Conservation (phyloP, 345 rosid species). For the Salix koriyanagi region DNA sequence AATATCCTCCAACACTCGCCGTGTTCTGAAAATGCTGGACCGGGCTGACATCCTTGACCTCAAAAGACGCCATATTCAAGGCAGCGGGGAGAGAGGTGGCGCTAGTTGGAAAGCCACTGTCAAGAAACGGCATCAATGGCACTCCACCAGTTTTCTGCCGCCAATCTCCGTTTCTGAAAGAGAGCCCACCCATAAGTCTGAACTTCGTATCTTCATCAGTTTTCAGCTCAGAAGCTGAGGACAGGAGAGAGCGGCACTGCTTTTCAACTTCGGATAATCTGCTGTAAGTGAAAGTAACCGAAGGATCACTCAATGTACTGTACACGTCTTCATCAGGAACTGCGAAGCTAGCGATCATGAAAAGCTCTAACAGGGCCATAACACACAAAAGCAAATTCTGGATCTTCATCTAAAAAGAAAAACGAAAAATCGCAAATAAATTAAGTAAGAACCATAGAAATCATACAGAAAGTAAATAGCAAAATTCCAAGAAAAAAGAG, state of each 20-base stretch:
- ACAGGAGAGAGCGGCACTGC: background rate
- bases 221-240: slow-evolving; percentile 7
- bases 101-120: background rate
- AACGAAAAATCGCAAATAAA: too few relatives aligned
- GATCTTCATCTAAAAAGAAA: background rate
- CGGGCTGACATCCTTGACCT: slow-evolving; percentile 4
- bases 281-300: background rate
- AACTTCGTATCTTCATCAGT: slow-evolving; percentile 1
- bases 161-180: slow-evolving; percentile 25
- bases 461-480: too few relatives aligned
- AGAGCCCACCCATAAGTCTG: slow-evolving; percentile 8
- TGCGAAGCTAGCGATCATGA: background rate
- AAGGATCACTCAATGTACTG: background rate
- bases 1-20: background rate
- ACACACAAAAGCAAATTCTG: background rate
- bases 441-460: too few relatives aligned
- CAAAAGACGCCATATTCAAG: slow-evolving; percentile 14
- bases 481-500: too few relatives aligned
- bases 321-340: background rate
- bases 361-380: background rate
- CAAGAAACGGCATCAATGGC: slow-evolving; percentile 26
- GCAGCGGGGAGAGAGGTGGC: background rate
- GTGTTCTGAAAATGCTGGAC: slow-evolving; percentile 4
- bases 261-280: slow-evolving; percentile 2
- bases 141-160: slow-evolving; percentile 9